Conservation (phyloP, 805 yeast species). For the Kazachstania psychrophila region DNA sequence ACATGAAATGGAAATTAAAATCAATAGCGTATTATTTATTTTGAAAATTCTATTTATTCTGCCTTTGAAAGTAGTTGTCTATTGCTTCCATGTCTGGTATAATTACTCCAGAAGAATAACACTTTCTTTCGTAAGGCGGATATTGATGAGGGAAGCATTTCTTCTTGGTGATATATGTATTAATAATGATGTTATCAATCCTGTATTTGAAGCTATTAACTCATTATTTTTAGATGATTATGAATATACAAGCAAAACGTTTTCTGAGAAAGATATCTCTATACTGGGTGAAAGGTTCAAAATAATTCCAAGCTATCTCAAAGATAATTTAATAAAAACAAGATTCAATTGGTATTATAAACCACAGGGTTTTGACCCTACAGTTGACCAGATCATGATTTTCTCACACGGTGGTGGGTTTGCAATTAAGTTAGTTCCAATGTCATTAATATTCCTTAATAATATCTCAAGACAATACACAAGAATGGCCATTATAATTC, state of each 20-base stretch:
- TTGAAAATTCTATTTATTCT: conserved; percentile 6
- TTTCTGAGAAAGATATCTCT: not conserved
- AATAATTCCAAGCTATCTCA: not conserved
- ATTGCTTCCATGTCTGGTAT: not conserved
- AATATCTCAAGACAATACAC: conserved; percentile 11
- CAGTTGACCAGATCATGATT: conserved; percentile 12
- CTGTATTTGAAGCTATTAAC: conserved; percentile 7
- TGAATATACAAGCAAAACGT: too few relatives aligned
- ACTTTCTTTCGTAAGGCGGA: conserved; percentile 3
- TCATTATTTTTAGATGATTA: not conserved
- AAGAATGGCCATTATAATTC: conserved; percentile 10
- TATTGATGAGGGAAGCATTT: conserved; percentile 13
- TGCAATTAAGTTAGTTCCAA: conserved; percentile 13
- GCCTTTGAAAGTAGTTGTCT: conserved; percentile 2
- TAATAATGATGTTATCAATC: conserved; percentile 11
- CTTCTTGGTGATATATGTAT: conserved; percentile 7
- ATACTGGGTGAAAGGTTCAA: not conserved
- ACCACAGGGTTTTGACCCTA: conserved; percentile 12
- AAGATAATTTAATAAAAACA: not conserved
- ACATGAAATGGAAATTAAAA: too few relatives aligned
- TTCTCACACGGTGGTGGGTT: conserved; percentile 26
- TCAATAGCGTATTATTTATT: conserved; percentile 5
- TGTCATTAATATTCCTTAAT: conserved; percentile 9
- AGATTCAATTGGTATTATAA: conserved; percentile 8
- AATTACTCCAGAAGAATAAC: conserved; percentile 2